Evolutionary conservation across 73 alveolate species (phyloP), one percentile per base, ranked within the genome.

Genomic region (Stentor coeruleus): DNA sequence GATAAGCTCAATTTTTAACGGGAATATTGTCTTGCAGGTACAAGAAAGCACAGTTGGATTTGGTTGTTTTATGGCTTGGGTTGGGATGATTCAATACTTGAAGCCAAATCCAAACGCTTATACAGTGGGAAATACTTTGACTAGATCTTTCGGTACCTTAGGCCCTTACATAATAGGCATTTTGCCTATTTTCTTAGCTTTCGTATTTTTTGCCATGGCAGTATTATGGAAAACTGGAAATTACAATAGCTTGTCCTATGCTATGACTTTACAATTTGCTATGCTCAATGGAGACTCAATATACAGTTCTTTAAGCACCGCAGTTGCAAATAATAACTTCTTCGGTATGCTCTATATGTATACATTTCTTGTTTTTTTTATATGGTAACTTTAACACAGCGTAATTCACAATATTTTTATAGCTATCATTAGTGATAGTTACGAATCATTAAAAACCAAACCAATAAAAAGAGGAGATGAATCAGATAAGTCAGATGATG

Each of bases 271-370:
- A 2, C 79, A 93, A 20, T 93, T 82, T 84, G 93, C 98, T 11
- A 66, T 95, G 88, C 85, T 93, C 92, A 84, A 88, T 74, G 97
- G 98, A 36, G 99, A 95, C 83, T 88, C 90, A 89, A 81, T 95
- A 57, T 87, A 81, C 81, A 96, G 91, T 82, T 89, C 93, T 14
- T 86, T 88, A 66, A 76, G 81, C 58, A 95, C 94, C 84, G 59
- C 91, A 4, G 83, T 84, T 3, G 85, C 85, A 49, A 74, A 81
- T 38, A 86, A 83, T 39, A 88, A 74, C 86, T 79, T 95, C 76
- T 81, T 84, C 82, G 91, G 96, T 33, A 92, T 90, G 82, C 39
- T 95, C 3, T 95, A 90, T 76, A 76, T 79, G 73, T 95, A 87
- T 84, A 39, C 90, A 35, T 93, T 85, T 85, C 84, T 93, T 74